Base-by-base conservation (phyloP, 306 rosid genomes). In the Cotoneaster glaucophyllus region DNA sequence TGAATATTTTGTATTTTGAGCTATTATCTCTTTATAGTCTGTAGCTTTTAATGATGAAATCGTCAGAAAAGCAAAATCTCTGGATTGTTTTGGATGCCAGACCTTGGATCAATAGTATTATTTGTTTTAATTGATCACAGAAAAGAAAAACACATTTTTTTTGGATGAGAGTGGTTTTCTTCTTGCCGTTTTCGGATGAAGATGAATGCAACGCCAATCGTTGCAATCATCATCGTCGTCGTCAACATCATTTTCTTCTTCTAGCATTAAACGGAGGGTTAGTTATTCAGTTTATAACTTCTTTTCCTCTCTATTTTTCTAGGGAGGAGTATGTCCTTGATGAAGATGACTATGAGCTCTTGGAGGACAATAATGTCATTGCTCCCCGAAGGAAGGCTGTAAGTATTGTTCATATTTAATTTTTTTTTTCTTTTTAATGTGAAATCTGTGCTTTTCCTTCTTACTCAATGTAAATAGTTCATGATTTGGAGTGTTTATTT, bases 251-350 rank as follows among this genome's bases (percentile, higher is more conserved):
- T 31, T 32, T 24, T 25, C 17, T 63, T 10, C 21, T 41, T 41
- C 4, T 41, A 22, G 54, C 53, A 39, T 6, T 59, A 14, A 44
- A 43, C 31, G 11, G 74, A 11, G 66, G 74, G 11, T 50, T 74
- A 17, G 21, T 19, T 57, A 29, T 82, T 80, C 64, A 11, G 78
- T 28, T 11, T 78, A 39, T 64, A 37, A 75, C 17, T 73, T 57
- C 53, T 65, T 18, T 69, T 48, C 74, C 63, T 76, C 50, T 63
- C 54, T 58, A 34, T 59, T 74, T 70, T 81, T 82, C 34, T 76
- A 95, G 99, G 79, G 99, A 95, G 88, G 96, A 92, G 73, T 95
- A 89, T 82, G 83, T 86, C 22, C 97, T 95, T 44, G 99, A 95
- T 82, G 99, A 92, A 80, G 99, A 95, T 85, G 99, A 95, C 76